Evolutionary conservation across 305 asterid species (phyloP).

Genomic region (Solanum chacoense): DNA sequence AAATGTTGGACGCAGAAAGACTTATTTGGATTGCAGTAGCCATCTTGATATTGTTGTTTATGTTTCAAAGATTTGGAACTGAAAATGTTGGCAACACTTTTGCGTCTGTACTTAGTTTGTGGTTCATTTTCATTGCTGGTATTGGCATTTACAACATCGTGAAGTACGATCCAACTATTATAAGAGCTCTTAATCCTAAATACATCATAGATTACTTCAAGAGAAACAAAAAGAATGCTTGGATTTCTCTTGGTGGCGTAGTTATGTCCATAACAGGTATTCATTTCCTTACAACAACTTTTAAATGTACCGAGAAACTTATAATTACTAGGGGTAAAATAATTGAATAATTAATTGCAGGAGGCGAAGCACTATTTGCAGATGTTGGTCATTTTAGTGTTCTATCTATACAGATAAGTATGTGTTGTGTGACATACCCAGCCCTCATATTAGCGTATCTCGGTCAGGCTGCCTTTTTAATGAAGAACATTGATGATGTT

Average conservation of each 20-base stretch:
- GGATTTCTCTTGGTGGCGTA: constrained; percentile 52
- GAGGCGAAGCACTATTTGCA: constrained; percentile 62
- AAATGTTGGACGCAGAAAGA: constrained; percentile 7
- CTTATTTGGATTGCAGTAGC: constrained; percentile 24
- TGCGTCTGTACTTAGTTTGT: constrained; percentile 35
- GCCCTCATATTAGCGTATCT: constrained; percentile 39
- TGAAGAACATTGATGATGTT: constrained; percentile 18
- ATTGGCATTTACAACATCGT: constrained; percentile 36
- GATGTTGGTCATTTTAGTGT: constrained; percentile 56
- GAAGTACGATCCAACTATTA: constrained; percentile 26
- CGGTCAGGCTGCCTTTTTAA: constrained; percentile 43
- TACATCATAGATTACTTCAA: constrained; percentile 28
- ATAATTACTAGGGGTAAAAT: not conserved
- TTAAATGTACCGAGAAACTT: not conserved
- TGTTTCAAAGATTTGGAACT: constrained; percentile 40
- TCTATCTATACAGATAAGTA: constrained; percentile 44
- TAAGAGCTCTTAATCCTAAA: constrained; percentile 32
- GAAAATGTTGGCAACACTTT: constrained; percentile 48
- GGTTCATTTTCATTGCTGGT: constrained; percentile 28
- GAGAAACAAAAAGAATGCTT: constrained; percentile 29
- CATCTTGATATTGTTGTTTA: constrained; percentile 21
- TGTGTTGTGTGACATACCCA: constrained; percentile 38
- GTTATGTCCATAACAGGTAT: constrained; percentile 42
- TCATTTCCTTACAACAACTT: not conserved
- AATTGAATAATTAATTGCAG: constrained; percentile 13